Base-by-base conservation (phyloP, 441 rosid genomes). In the Populus tomentosa region DNA sequence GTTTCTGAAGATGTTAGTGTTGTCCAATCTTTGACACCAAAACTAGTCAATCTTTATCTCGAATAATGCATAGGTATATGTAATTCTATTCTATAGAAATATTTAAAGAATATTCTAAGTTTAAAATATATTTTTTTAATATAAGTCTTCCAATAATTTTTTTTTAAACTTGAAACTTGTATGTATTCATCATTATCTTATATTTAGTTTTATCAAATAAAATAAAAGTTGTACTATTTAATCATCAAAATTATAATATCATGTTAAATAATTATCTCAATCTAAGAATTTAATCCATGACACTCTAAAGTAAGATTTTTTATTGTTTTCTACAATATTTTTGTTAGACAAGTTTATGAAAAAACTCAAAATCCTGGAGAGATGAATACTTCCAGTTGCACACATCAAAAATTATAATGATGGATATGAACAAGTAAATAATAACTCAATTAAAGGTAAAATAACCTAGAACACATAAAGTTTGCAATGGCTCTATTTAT, bases 301-400 rank as follows among this genome's bases (percentile, higher is more conserved):
- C 0, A 7, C 10, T 36, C 1, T 38, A 38, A 38, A 7, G 8
- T 8, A 38, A 38, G 0, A 38, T 8, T 8, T 0, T 38, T 1
- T n/a, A 1, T 2, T n/a, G 1, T 63, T 61, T 28, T 2, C 30
- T 23, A 42, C 76, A n/a, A 14, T 26, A 26, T 50, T 56, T 73
- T 36, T 16, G 23, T 32, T 21, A 20, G 85, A 79, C 86, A 84
- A 85, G n/a, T 59, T 67, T 66, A 76, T 85, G 81, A 85, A 74
- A 77, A 64, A 79, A 75, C 83, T 72, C 84, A 28, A 4, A 21
- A 82, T n/a, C 78, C 13, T 84, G 7, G 84, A 79, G 80, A 79
- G 72, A 11, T 62, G 67, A 75, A 86, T 74, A 79, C 86, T 80
- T 73, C 79, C 72, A 77, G 14, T 75, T 36, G 46, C 36, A 32